These are phyloP conservation scores for Exobasidium rhododendri DNA, from an alignment of 1,284 basidiomycete genomes.

Conservation along the genomic window DNA sequence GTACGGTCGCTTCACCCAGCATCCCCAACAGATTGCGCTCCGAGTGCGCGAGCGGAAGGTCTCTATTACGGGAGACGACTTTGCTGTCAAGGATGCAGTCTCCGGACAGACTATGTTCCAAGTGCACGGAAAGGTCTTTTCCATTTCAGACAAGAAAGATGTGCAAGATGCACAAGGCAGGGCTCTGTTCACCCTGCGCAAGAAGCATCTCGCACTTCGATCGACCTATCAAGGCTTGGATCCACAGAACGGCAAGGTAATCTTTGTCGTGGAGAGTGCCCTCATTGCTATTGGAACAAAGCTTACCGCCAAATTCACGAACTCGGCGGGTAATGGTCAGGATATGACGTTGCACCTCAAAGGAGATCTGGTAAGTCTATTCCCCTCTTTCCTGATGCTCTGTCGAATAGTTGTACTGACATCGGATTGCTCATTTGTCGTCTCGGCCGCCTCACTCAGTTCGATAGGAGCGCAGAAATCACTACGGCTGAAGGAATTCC, in stretches of 20 bases:
- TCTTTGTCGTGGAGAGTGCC: background rate
- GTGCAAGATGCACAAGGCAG: conserved; percentile 16
- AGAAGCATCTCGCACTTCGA: conserved; percentile 7
- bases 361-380: conserved; percentile 23
- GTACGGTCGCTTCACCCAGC: conserved; percentile 21
- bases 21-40: conserved; percentile 24
- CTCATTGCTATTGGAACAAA: conserved; percentile 21
- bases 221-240: conserved; percentile 7
- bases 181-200: conserved; percentile 18
- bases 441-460: background rate
- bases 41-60: conserved; percentile 25
- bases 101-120: conserved; percentile 19
- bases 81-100: conserved; percentile 30
- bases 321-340: conserved; percentile 21
- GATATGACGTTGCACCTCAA: conserved; percentile 16
- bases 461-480: conserved; percentile 24
- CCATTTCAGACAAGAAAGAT: conserved; percentile 19
- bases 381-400: too few relatives aligned
- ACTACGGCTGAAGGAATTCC: conserved; percentile 21
- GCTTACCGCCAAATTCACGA: conserved; percentile 24
- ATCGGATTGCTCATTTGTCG: too few relatives aligned
- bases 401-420: too few relatives aligned
- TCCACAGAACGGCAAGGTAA: background rate
- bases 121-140: conserved; percentile 24
- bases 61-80: conserved; percentile 26